A percentile compares a stretch with the other conserved stretches of the same genome.
Evolutionary conservation across 1,284 basidiomycete species (phyloP).

Genomic region (Ustilago xerochloae): DNA sequence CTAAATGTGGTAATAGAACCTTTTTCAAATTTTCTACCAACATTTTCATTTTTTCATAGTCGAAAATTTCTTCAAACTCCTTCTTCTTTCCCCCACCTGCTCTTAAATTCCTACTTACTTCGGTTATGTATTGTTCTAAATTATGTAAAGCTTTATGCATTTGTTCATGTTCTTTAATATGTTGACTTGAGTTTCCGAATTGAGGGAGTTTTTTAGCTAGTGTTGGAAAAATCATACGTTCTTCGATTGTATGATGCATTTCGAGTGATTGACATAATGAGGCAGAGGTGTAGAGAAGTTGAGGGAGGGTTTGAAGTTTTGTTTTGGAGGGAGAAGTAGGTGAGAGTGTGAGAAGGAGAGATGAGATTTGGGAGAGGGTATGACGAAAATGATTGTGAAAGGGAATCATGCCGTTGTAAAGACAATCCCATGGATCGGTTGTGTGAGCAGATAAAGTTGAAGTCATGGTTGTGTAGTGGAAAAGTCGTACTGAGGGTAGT

Average conservation of each 20-base stretch:
- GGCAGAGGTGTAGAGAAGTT: conserved; percentile 26
- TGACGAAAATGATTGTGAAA: conserved; percentile 55
- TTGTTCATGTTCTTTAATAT: conserved; percentile 45
- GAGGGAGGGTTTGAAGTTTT: conserved; percentile 18
- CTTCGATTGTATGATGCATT: conserved; percentile 62
- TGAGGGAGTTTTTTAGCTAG: conserved; percentile 56
- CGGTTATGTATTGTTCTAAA: conserved; percentile 26
- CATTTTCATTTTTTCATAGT: conserved; percentile 25
- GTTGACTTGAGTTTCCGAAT: conserved; percentile 44
- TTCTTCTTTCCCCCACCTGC: conserved; percentile 19
- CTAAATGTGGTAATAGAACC: conserved; percentile 51
- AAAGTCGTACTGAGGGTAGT: not conserved
- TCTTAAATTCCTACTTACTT: conserved; percentile 10
- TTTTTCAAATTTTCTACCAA: conserved; percentile 25
- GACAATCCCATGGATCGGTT: conserved; percentile 44
- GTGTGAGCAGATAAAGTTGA: conserved; percentile 8
- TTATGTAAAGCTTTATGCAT: conserved; percentile 43
- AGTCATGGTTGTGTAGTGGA: not conserved
- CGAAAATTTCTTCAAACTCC: conserved; percentile 32
- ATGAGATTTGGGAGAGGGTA: conserved; percentile 27
- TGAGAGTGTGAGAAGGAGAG: conserved; percentile 16
- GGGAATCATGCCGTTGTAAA: conserved; percentile 52
- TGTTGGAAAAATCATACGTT: conserved; percentile 58
- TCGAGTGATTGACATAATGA: conserved; percentile 43
- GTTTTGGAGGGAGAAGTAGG: conserved; percentile 11